Conservation (phyloP, 139 green algal species). For the Closterium sp. region DNA sequence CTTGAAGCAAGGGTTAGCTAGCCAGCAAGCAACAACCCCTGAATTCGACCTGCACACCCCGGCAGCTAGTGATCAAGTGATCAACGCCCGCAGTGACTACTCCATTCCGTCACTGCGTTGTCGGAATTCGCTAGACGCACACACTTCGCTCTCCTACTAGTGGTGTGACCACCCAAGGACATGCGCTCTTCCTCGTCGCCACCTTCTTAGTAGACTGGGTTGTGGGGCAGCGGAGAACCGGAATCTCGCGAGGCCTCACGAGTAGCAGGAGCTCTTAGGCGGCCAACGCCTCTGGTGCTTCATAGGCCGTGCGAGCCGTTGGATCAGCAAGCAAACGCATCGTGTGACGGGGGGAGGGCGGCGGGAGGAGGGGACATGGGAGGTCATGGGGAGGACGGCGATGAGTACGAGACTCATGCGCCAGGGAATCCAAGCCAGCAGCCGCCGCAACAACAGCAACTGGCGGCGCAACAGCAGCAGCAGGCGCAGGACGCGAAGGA, state of each 20-base stretch:
- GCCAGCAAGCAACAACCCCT: not conserved
- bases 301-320: too few species aligned
- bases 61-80: not conserved
- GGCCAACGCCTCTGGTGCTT: too few species aligned
- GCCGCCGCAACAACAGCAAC: not conserved
- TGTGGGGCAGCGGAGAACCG: too few species aligned
- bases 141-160: not conserved
- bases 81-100: not conserved
- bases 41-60: not conserved
- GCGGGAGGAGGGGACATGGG: not conserved
- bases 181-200: too few species aligned
- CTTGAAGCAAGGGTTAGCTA: not conserved
- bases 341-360: not conserved
- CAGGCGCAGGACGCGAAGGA: not conserved
- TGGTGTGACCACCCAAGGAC: not conserved
- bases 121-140: not conserved
- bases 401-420: not conserved
- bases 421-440: too few species aligned
- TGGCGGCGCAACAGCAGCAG: not conserved
- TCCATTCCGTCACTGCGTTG: not conserved
- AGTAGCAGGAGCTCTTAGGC: too few species aligned
- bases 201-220: too few species aligned
- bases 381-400: not conserved
- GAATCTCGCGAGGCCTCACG: too few species aligned
- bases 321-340: too few species aligned